Evolutionary conservation across 257 asterid species (phyloP), one percentile per base, ranked within the genome.

Genomic region (Eucommia ulmoides): DNA sequence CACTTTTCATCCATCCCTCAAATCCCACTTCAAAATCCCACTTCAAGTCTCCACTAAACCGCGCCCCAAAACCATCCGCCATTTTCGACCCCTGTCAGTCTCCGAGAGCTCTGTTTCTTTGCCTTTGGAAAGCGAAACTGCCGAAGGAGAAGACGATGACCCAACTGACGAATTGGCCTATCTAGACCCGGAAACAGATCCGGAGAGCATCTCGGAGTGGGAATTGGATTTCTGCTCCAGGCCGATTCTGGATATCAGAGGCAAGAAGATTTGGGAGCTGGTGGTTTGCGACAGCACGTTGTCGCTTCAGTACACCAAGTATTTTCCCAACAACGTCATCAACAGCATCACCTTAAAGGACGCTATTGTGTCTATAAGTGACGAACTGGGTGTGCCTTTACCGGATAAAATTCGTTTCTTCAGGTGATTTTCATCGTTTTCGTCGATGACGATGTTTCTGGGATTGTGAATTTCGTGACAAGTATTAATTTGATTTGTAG

Each of bases 261-360:
- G 95, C 22, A 89, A 89, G 52, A 89, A 85, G 75, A 58, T 81
- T 11, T 89, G 98, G 98, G 98, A 89, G 79, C 94, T 89, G 54
- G 83, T 82, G 16, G 94, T 85, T 54, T 85, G 98, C 29, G 96
- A 89, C 65, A 57, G 59, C 17, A 74, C 98, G 1, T 82, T 89
- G 24, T 75, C 98, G 5, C 91, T 89, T 62, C 98, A 89, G 75
- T 85, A 82, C 51, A 85, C 94, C 0, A 89, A 89, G 73, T 85
- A 82, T 54, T 89, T 89, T 24, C 98, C 96, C 1, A 89, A 85
- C 51, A 89, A 89, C 63, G 93, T 76, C 35, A 89, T 89, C 42
- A 89, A 89, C 51, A 89, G 98, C 50, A 69, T 89, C 47, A 89
- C 98, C 48, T 82, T 89, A 44, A 89, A 89, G 89, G 70, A 80